phyloP scores from a whole-genome alignment of 108 stramenopile genomes.

The Cyclotella cryptica region DNA sequence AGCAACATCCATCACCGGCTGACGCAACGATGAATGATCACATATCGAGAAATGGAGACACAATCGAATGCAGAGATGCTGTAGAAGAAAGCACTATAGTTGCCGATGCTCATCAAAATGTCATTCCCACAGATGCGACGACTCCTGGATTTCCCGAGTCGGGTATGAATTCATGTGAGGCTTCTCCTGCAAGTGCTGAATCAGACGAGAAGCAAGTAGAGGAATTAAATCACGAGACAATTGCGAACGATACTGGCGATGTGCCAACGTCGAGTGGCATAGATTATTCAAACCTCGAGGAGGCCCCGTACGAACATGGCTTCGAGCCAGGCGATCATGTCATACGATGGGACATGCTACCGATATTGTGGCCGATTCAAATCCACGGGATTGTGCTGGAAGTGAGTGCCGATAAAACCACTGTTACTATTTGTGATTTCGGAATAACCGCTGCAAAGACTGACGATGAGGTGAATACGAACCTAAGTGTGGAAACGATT shows the following conservation, averaged over 20 bases:
- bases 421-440: conserved; percentile 61
- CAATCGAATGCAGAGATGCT: neutral
- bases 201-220: neutral
- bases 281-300: conserved; percentile 21
- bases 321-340: conserved; percentile 67
- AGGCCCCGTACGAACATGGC: conserved; percentile 53
- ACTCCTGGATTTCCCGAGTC: too few relatives aligned
- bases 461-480: conserved; percentile 3
- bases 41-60: neutral
- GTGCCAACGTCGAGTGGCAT: neutral
- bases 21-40: neutral
- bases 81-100: neutral
- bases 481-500: conserved; percentile 15
- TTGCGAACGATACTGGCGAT: neutral
- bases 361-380: conserved; percentile 63
- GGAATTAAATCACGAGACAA: neutral
- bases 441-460: conserved; percentile 50
- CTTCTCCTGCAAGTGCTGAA: neutral
- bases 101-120: neutral
- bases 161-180: neutral
- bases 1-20: neutral
- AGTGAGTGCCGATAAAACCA: conserved; percentile 42
- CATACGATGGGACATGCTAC: conserved; percentile 63
- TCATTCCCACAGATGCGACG: neutral
- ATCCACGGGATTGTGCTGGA: conserved; percentile 66